phyloP scores from a whole-genome alignment of 2,329 filamentous ascomycete species.

The Penicillium sp. region DNA sequence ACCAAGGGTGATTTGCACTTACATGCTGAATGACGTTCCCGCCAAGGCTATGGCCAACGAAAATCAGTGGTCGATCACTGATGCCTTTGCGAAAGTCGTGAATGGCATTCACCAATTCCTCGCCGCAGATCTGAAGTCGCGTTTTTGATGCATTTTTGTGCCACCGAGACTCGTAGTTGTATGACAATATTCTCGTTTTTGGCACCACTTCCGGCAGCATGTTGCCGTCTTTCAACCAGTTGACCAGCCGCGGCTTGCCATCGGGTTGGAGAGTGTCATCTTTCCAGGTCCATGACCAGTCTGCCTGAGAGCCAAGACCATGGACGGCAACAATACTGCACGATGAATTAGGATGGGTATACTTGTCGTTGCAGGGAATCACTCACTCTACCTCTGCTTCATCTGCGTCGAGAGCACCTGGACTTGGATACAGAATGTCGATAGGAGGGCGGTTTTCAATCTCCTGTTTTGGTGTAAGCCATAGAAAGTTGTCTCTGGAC shows the following conservation, averaged over 20 bases:
- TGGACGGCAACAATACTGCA: neutral
- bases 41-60: slow-evolving; percentile 1
- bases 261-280: neutral
- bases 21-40: slow-evolving; percentile 5
- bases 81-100: slow-evolving; percentile 2
- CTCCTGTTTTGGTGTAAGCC: neutral
- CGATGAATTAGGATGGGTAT: neutral
- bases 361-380: no score
- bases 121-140: neutral
- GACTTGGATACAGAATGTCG: neutral
- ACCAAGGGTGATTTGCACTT: neutral
- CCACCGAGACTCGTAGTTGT: slow-evolving; percentile 4
- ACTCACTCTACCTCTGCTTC: slow-evolving; percentile 1
- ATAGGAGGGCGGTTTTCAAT: neutral
- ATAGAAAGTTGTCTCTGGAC: no score
- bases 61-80: neutral
- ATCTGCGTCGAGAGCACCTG: neutral
- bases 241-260: slow-evolving; percentile 2
- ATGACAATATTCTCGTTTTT: neutral
- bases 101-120: neutral
- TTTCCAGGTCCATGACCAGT: slow-evolving; percentile 5
- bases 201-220: slow-evolving; percentile 1
- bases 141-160: neutral
- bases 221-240: slow-evolving; percentile 1
- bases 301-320: slow-evolving; percentile 1